Percentiles rank a stretch among this genome's conserved stretches.
These are phyloP conservation scores for Alternaria novae-zelandiae DNA, from an alignment of 2,329 filamentous ascomycete species.

Conservation along the genomic window DNA sequence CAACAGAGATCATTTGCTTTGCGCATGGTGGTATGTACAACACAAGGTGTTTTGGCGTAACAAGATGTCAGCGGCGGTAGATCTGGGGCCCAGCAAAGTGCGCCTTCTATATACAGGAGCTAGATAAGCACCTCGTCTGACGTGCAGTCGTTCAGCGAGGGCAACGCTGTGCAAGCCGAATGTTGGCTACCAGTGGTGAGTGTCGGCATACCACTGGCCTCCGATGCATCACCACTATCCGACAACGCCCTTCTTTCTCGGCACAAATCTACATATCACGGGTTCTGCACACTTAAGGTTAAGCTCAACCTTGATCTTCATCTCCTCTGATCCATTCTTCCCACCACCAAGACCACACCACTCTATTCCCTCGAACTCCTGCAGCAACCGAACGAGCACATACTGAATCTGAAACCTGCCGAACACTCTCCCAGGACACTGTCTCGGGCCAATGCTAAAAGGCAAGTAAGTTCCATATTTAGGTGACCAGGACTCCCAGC, in stretches of 20 bases:
- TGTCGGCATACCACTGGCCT: not conserved
- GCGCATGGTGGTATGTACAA: not conserved
- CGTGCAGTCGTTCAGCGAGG: not conserved
- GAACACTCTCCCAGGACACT: slow-evolving; percentile 9
- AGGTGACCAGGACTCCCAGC: slow-evolving; percentile 7
- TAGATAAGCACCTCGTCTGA: not conserved
- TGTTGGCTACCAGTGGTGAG: not conserved
- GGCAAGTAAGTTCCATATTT: slow-evolving; percentile 11
- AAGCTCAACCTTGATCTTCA: slow-evolving; percentile 13
- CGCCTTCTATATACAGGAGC: not conserved
- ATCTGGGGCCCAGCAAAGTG: not conserved
- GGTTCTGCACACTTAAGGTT: slow-evolving; percentile 10
- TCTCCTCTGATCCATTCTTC: slow-evolving; percentile 1
- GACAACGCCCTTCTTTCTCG: not conserved
- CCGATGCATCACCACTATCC: too few species aligned
- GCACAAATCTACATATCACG: slow-evolving; percentile 1
- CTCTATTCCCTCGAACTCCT: slow-evolving; percentile 10
- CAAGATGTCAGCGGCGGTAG: not conserved
- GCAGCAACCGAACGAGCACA: slow-evolving; percentile 5
- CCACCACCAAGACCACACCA: slow-evolving; percentile 9
- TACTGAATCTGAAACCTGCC: slow-evolving; percentile 14
- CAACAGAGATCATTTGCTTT: not conserved
- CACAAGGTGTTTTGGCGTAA: not conserved
- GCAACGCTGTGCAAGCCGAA: not conserved
- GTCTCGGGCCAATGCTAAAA: slow-evolving; percentile 9